Percentiles rank a stretch among this genome's conserved stretches.
phyloP scores from a whole-genome alignment of 1,284 basidiomycete genomes.

The Ceratobasidium sp. region DNA sequence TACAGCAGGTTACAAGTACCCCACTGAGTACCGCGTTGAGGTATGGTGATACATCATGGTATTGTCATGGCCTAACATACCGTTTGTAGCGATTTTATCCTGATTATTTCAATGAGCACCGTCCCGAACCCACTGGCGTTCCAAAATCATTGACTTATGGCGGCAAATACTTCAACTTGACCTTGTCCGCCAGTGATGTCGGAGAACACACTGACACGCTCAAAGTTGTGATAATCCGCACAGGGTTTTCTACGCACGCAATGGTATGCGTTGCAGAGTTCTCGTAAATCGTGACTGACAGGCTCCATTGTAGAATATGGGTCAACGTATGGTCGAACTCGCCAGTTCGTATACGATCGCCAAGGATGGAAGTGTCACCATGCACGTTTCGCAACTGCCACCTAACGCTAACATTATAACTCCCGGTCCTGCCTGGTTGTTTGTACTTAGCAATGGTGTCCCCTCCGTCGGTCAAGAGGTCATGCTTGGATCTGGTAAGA shows the following conservation, averaged over 20 bases:
- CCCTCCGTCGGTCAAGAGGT: slow-evolving; percentile 79
- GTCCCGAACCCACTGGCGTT: slow-evolving; percentile 75
- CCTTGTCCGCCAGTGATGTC: slow-evolving; percentile 60
- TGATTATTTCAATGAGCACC: slow-evolving; percentile 74
- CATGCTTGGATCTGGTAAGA: slow-evolving; percentile 76
- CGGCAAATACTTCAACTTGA: slow-evolving; percentile 76
- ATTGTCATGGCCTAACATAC: no score
- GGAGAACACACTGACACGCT: slow-evolving; percentile 69
- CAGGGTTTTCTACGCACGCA: slow-evolving; percentile 93
- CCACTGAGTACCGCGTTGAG: slow-evolving; percentile 87
- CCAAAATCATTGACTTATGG: slow-evolving; percentile 83
- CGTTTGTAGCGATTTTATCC: slow-evolving; percentile 87
- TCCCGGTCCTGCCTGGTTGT: slow-evolving; percentile 87
- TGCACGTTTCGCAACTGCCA: slow-evolving; percentile 80
- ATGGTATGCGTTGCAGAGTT: slow-evolving; percentile 60
- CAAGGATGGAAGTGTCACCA: slow-evolving; percentile 67
- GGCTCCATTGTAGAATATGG: slow-evolving; percentile 69
- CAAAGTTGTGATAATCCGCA: slow-evolving; percentile 80
- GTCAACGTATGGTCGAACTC: slow-evolving; percentile 74
- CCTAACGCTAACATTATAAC: slow-evolving; percentile 85
- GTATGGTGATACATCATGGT: neutral
- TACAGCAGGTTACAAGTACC: slow-evolving; percentile 62
- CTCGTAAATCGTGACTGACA: neutral
- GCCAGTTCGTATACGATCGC: slow-evolving; percentile 85
- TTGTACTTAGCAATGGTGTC: slow-evolving; percentile 80